Evolutionary conservation across 306 rosid species (phyloP), one percentile per base, ranked within the genome.

Genomic region (Ammopiptanthus mongolicus): DNA sequence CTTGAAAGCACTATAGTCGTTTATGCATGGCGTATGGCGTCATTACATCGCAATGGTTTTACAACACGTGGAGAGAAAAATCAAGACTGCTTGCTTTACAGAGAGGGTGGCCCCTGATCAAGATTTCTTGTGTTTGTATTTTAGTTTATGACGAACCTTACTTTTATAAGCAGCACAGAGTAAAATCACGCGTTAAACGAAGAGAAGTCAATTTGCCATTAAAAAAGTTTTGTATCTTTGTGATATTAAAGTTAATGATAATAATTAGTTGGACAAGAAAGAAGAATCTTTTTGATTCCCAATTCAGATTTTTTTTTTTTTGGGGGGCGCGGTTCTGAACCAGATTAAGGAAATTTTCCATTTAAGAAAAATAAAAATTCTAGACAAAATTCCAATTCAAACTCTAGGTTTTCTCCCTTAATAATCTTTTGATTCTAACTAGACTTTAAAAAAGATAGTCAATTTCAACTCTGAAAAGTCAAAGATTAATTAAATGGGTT

Each of bases 11-110:
- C 42, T 25, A 33, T 13, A 33, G 7, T 33, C 65, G 36, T 23
- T 59, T 60, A 44, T 68, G 79, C 81, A 65, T 64, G 81, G 80
- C 13, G 42, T 58, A 65, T 63, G 75, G 65, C 62, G 69, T 33
- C 48, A 51, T 61, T 71, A 34, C 37, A 39, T 58, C 0, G 48
- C 72, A 56, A 8, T n/a, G 51, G 56, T 14, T 71, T 60, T 48
- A 19, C 14, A 76, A 65, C 73, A 80, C 82, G 81, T 76, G 82
- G 75, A 72, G 75, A 72, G 50, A 52, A 62, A 76, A 22, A 57
- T 51, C 56, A 66, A 29, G 56, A 33, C 13, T 29, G 55, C 52
- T 72, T 65, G 37, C 71, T 46, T 3, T 72, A 8, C 6, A 15
- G 14, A 21, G 76, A 71, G 57, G 62, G 37, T 31, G 65, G 69